phyloP scores from a whole-genome alignment of 2,329 filamentous ascomycete genomes.

The Talaromyces piceae region DNA sequence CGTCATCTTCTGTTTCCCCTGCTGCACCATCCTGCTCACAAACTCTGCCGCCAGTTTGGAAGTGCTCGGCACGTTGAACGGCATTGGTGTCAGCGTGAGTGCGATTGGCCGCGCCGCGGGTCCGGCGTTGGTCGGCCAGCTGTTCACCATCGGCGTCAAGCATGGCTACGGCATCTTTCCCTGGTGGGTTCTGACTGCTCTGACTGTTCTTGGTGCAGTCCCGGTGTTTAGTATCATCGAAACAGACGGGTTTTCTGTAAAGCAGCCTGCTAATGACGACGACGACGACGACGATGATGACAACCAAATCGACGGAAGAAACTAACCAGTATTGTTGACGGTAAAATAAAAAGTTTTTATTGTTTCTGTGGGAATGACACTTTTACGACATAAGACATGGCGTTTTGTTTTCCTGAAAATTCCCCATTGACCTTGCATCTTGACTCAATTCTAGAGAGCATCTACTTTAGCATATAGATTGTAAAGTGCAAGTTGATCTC shows the following conservation, averaged over 20 bases:
- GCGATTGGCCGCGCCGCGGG: conserved; percentile 74
- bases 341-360: background rate
- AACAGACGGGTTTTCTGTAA: conserved; percentile 56
- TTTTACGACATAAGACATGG: background rate
- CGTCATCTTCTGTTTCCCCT: conserved; percentile 81
- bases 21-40: conserved; percentile 80
- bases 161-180: conserved; percentile 69
- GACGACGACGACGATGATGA: background rate
- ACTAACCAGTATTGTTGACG: background rate
- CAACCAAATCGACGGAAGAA: background rate
- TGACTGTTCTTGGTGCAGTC: conserved; percentile 59
- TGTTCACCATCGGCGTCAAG: conserved; percentile 70
- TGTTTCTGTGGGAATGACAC: background rate
- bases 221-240: conserved; percentile 69
- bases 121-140: conserved; percentile 63
- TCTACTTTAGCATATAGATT: no score
- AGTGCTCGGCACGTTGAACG: conserved; percentile 82
- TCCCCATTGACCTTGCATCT: background rate
- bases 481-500: no score
- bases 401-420: background rate
- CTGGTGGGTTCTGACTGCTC: conserved; percentile 67
- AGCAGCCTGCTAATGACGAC: background rate
- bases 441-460: background rate
- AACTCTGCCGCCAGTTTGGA: conserved; percentile 71
- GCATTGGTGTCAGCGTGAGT: conserved; percentile 75